Evolutionary conservation across 768 basidiomycete genomes (phyloP), one percentile per base, ranked within the genome.

Genomic region (Leccinum rimulosum): DNA sequence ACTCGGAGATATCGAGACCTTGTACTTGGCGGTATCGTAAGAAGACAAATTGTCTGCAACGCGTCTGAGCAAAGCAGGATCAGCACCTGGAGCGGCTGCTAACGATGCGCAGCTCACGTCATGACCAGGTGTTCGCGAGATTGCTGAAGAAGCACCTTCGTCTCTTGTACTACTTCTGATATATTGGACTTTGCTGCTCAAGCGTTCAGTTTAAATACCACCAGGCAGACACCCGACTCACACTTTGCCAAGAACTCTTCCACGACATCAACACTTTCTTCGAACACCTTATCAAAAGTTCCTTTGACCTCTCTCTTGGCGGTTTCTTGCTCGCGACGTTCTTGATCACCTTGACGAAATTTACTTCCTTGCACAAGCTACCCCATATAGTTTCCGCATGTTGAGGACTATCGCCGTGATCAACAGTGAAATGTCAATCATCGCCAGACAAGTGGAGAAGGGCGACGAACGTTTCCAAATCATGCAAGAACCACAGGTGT

Each of bases 341-440:
- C 75, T 94, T 95, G 73, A 99, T 88, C 17, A 98, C 95, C 77
- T 98, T 97, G 65, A 96, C 93, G 63, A 98, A 91, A 54, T 97
- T 97, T 1, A 95, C 96, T 58, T 98, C 96, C 74, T 95, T 93
- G 62, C 97, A 87, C 12, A 99, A 78, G 12, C 90, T 87, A 67
- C 95, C 3, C 97, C 96, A 73, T 99, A 99, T n/a, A 98, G 80
- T 70, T 93, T 93, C 61, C 84, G 86, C 97, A 98, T 98, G 75
- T 25, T 98, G 97, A n/a, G 97, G 97, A 65, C 96, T 98, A 56
- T 49, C 45, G 10, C 35, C 35, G 45, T 36, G 4, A 61, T 54
- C 36, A 56, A 43, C n/a, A 48, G 55, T 14, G 17, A 59, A 36
- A n/a, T 3, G 12, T 55, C 54, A 51, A 50, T 10, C n/a, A 10